Conservation (phyloP, 78 protist genomes). For the Protostelium mycophagum region DNA sequence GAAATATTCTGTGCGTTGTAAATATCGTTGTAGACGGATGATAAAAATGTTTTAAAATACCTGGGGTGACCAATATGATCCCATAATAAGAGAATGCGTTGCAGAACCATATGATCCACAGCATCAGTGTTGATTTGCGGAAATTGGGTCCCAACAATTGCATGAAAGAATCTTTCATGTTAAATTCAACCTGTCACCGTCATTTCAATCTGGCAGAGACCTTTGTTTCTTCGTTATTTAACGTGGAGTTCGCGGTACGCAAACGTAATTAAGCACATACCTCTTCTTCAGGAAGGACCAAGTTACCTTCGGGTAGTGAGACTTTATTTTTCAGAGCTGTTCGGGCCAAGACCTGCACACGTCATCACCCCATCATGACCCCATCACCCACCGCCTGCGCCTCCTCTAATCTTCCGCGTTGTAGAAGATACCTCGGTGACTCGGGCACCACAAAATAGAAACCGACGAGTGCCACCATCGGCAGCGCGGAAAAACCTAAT, state of each 20-base stretch:
- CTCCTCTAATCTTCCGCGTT: neutral
- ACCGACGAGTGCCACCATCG: neutral
- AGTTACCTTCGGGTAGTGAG: neutral
- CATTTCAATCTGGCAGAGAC: neutral
- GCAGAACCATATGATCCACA: constrained; percentile 31
- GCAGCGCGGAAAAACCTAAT: neutral
- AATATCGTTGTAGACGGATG: no score
- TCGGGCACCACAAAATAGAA: neutral
- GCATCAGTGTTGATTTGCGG: neutral
- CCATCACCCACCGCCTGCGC: neutral
- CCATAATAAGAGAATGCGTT: constrained; percentile 21
- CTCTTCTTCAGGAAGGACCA: neutral
- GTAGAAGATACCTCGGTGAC: constrained; percentile 1
- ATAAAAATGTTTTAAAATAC: neutral
- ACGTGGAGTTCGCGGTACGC: no score
- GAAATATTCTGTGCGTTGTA: neutral
- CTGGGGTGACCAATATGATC: neutral
- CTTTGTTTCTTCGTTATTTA: neutral
- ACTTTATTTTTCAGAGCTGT: no score
- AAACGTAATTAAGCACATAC: no score
- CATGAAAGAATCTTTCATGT: neutral
- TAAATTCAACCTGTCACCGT: neutral
- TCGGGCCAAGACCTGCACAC: no score
- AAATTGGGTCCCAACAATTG: neutral
- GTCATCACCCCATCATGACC: no score